These are phyloP conservation scores for Aspergillus homomorphus DNA, from an alignment of 495 filamentous ascomycete genomes.

Conservation along the genomic window DNA sequence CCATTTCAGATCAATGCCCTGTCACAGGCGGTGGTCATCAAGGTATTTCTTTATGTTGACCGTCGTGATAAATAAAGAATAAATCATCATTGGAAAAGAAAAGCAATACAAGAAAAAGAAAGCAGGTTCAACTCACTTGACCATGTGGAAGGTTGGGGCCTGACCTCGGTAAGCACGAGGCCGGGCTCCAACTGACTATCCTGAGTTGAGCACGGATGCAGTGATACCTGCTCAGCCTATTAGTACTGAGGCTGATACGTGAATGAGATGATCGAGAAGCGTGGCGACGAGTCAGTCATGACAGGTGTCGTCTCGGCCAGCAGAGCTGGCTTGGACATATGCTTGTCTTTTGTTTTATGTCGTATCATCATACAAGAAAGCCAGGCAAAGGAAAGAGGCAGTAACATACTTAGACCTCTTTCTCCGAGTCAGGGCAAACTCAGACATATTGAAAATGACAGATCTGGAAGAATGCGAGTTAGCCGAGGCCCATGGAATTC, in stretches of 20 bases:
- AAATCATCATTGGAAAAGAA: conserved; percentile 64
- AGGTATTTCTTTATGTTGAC: conserved; percentile 84
- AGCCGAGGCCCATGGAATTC: not conserved
- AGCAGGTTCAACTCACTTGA: conserved; percentile 24
- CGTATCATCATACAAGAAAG: conserved; percentile 46
- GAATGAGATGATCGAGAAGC: conserved; percentile 8
- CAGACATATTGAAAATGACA: not conserved
- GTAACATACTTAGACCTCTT: conserved; percentile 30
- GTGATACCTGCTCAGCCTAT: not conserved
- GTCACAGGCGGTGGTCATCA: conserved; percentile 93
- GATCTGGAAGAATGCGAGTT: not conserved
- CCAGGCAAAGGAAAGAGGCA: conserved; percentile 7
- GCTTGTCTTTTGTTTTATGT: conserved; percentile 54
- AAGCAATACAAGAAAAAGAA: conserved; percentile 4
- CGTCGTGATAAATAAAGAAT: conserved; percentile 84
- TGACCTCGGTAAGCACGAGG: not conserved
- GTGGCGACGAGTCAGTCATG: conserved; percentile 43
- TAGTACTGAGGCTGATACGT: conserved; percentile 16
- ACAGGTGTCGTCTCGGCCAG: conserved; percentile 50
- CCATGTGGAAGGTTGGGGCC: not conserved
- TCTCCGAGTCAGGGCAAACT: not conserved
- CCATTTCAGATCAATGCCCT: conserved; percentile 65
- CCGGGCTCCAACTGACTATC: not conserved
- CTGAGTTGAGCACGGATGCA: not conserved
- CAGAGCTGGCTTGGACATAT: conserved; percentile 56